phyloP scores from a whole-genome alignment of 2,329 filamentous ascomycete genomes.

The Neofusicoccum kwambonambiense region DNA sequence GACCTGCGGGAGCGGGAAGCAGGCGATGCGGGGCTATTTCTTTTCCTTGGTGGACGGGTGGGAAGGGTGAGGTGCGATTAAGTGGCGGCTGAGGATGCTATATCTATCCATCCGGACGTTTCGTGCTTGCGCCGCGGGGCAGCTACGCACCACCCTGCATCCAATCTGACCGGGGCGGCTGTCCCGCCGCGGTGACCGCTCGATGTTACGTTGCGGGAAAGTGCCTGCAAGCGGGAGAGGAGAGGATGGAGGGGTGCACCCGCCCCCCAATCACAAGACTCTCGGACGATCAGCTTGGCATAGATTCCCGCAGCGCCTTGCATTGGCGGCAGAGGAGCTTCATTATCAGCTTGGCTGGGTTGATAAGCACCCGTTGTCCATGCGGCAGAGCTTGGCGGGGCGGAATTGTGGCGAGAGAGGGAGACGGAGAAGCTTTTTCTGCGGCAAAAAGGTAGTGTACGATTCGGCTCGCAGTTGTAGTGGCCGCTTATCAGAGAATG shows the following conservation, averaged over 20 bases:
- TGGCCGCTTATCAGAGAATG: constrained; percentile 9
- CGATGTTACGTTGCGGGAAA: not conserved
- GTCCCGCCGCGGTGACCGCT: not conserved
- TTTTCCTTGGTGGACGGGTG: not conserved
- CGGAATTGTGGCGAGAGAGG: not conserved
- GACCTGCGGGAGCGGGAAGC: too few relatives aligned
- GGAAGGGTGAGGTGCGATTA: not conserved
- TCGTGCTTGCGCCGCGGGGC: not conserved
- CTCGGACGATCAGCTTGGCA: not conserved
- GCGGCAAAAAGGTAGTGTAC: not conserved
- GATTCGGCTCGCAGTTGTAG: constrained; percentile 4
- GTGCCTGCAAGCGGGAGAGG: not conserved
- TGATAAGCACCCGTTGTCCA: not conserved
- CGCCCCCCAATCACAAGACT: not conserved
- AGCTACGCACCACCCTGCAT: not conserved
- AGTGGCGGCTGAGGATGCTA: not conserved
- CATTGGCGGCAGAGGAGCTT: constrained; percentile 1
- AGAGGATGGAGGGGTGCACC: not conserved
- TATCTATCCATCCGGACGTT: not conserved
- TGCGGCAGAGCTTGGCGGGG: not conserved
- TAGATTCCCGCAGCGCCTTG: not conserved
- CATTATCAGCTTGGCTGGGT: not conserved
- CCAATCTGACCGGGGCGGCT: not conserved
- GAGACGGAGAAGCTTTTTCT: not conserved
- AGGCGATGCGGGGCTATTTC: too few relatives aligned